phyloP scores from a whole-genome alignment of 768 basidiomycete genomes.

The Boletellus ananas region DNA sequence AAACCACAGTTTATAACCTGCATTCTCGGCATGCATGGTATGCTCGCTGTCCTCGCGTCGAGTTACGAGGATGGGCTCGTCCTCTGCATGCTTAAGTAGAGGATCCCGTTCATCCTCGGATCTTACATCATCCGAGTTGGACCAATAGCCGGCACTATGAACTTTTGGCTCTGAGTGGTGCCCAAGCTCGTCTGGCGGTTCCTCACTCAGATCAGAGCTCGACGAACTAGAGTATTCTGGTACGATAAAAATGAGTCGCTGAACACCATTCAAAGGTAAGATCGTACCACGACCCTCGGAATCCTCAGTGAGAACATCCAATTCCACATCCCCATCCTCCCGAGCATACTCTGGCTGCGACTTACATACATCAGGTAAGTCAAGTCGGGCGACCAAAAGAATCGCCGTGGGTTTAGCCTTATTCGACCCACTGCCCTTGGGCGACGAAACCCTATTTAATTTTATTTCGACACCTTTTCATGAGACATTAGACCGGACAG shows the following conservation, averaged over 20 bases:
- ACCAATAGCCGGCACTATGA: conserved; percentile 19
- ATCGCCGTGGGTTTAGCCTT: conserved; percentile 11
- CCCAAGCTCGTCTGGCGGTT: conserved; percentile 4
- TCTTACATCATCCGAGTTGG: conserved; percentile 14
- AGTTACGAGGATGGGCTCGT: conserved; percentile 18
- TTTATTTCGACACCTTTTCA: conserved; percentile 42
- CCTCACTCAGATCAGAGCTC: conserved; percentile 9
- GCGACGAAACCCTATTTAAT: conserved; percentile 32
- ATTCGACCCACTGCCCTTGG: neutral
- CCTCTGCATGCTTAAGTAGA: conserved; percentile 6
- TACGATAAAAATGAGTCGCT: neutral
- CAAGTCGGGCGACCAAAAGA: conserved; percentile 19
- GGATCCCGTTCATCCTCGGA: conserved; percentile 22
- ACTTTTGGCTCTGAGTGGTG: conserved; percentile 9
- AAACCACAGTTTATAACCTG: conserved; percentile 27
- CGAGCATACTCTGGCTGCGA: neutral
- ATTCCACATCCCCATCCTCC: neutral
- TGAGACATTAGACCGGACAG: conserved; percentile 6
- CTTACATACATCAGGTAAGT: conserved; percentile 5
- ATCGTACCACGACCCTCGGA: conserved; percentile 12
- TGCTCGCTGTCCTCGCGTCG: conserved; percentile 18
- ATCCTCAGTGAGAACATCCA: neutral
- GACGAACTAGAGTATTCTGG: conserved; percentile 11
- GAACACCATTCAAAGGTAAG: neutral
- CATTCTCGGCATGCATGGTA: neutral